Conservation (phyloP, 495 filamentous ascomycete genomes). For the Hyaloscypha hepaticicola region DNA sequence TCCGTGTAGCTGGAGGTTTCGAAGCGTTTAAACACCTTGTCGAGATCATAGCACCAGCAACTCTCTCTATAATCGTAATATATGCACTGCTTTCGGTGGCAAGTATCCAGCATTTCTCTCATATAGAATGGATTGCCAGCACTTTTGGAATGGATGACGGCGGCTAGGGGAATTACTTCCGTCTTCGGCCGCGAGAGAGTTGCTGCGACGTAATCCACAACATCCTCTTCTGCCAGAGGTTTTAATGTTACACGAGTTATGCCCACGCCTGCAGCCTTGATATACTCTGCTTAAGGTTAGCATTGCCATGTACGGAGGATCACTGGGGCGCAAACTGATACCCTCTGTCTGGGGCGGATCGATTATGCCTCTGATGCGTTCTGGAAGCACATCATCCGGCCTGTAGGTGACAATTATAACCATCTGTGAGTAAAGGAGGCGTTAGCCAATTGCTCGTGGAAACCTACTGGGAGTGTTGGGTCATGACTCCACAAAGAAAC, state of each 20-base stretch:
- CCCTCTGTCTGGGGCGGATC: constrained; percentile 48
- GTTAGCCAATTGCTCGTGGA: background rate
- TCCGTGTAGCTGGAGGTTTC: constrained; percentile 67
- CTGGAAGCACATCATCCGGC: constrained; percentile 49
- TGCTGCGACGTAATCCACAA: constrained; percentile 71
- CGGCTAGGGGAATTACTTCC: constrained; percentile 61
- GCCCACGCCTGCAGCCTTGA: constrained; percentile 31
- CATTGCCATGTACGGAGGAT: constrained; percentile 7
- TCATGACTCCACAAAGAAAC: background rate
- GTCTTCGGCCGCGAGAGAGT: constrained; percentile 64
- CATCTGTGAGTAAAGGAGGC: constrained; percentile 37
- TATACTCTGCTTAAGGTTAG: constrained; percentile 28
- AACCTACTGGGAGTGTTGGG: background rate
- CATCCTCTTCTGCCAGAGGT: constrained; percentile 71
- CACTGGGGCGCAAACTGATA: constrained; percentile 32
- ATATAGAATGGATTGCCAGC: constrained; percentile 85
- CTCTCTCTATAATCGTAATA: constrained; percentile 83
- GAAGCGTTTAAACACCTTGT: constrained; percentile 79
- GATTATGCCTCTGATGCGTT: constrained; percentile 46
- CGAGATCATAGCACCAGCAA: constrained; percentile 80
- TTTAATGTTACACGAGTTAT: constrained; percentile 64
- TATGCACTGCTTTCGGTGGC: constrained; percentile 79
- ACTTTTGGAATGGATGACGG: constrained; percentile 79
- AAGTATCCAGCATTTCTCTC: constrained; percentile 84
- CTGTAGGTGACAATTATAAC: constrained; percentile 70